These are phyloP conservation scores for Trichosporon sp. DNA, from an alignment of 1,284 basidiomycete genomes.

Conservation along the genomic window DNA sequence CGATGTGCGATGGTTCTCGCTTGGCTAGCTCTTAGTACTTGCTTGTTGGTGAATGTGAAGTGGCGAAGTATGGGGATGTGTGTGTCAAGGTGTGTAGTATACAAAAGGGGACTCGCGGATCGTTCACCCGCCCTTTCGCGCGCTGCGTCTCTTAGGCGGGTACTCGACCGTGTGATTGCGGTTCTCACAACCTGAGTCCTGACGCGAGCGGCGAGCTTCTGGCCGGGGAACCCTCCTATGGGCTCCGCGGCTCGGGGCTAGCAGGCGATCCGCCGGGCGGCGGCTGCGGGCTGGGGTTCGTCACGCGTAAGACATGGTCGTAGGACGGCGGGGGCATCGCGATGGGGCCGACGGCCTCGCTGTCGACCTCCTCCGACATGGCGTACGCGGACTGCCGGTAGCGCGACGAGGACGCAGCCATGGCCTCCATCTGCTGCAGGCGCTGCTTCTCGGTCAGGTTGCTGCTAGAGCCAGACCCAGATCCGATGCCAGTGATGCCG, in stretches of 20 bases:
- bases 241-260: not conserved
- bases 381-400: not conserved
- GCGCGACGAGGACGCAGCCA: not conserved
- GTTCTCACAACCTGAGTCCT: too few relatives aligned
- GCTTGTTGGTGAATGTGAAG: too few relatives aligned
- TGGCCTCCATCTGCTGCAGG: not conserved
- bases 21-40: too few relatives aligned
- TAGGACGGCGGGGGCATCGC: slow-evolving; percentile 11
- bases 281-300: slow-evolving; percentile 4
- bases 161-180: too few relatives aligned
- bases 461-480: not conserved
- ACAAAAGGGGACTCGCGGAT: too few relatives aligned
- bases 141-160: too few relatives aligned
- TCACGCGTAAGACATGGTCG: slow-evolving; percentile 5
- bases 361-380: slow-evolving; percentile 14
- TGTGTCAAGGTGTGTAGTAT: too few relatives aligned
- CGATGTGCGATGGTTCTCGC: too few relatives aligned
- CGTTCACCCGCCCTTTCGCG: too few relatives aligned
- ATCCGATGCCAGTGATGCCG: too few relatives aligned
- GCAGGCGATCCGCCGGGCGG: not conserved
- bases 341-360: not conserved
- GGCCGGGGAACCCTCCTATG: not conserved
- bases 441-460: slow-evolving; percentile 17
- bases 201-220: too few relatives aligned
- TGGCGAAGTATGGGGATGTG: too few relatives aligned